phyloP scores from a whole-genome alignment of 768 basidiomycete species.

The Suillus subaureus region DNA sequence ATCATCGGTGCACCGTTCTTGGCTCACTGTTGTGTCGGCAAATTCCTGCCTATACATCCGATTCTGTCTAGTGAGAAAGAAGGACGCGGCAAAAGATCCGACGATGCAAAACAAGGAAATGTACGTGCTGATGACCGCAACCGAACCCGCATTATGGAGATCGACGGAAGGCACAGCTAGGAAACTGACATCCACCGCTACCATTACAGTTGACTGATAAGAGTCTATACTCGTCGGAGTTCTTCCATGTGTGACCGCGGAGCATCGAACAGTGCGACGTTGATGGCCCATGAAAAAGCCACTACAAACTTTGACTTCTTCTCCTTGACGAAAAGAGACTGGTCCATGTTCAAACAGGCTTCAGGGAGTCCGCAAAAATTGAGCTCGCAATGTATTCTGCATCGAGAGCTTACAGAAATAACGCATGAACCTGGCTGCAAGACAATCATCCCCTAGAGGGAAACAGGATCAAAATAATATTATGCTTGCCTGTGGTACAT shows the following conservation, averaged over 20 bases:
- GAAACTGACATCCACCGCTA: constrained; percentile 56
- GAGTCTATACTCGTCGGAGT: constrained; percentile 40
- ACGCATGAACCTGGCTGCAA: constrained; percentile 45
- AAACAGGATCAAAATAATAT: background rate
- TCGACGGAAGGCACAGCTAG: constrained; percentile 49
- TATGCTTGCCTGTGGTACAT: constrained; percentile 3
- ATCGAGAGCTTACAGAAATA: constrained; percentile 38
- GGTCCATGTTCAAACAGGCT: constrained; percentile 47
- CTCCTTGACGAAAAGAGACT: constrained; percentile 36
- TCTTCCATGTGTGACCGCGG: constrained; percentile 44
- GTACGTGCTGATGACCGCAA: constrained; percentile 28
- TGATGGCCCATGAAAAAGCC: constrained; percentile 1
- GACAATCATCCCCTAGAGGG: background rate
- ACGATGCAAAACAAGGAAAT: constrained; percentile 39
- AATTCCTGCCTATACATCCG: constrained; percentile 26
- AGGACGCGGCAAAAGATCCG: constrained; percentile 35
- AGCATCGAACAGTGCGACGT: constrained; percentile 39
- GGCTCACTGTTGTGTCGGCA: constrained; percentile 31
- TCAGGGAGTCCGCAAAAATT: constrained; percentile 49
- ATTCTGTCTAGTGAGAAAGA: constrained; percentile 41
- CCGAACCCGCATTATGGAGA: constrained; percentile 6
- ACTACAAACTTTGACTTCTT: constrained; percentile 7
- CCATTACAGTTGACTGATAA: constrained; percentile 48
- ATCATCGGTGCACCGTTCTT: background rate
- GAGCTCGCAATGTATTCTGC: constrained; percentile 14